Evolutionary conservation across 352 stramenopile genomes (phyloP).

Genomic region (Pythium rhizo-oryzae): DNA sequence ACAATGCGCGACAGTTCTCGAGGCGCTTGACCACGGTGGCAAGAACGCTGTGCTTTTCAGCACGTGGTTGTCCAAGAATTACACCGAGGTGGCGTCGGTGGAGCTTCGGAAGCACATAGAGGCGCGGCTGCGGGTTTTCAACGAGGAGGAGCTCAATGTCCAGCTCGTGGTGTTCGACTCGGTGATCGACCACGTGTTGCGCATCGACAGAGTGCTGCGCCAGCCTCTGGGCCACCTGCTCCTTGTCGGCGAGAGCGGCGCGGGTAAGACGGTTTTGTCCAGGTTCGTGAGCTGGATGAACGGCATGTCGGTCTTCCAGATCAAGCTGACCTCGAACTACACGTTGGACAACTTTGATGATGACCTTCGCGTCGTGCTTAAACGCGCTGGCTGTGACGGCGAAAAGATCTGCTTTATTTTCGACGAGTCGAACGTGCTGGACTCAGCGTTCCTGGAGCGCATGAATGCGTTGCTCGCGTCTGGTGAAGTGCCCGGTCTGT

Average conservation of each 20-base stretch:
- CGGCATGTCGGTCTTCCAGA: constrained; percentile 99
- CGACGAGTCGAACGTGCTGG: constrained; percentile 99
- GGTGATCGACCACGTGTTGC: constrained; percentile 98
- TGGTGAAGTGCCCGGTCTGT: constrained; percentile 99
- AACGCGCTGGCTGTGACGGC: constrained; percentile 96
- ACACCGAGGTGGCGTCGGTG: constrained; percentile 91
- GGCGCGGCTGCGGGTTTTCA: constrained; percentile 98
- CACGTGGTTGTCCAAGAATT: constrained; percentile 98
- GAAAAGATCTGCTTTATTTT: constrained; percentile 99
- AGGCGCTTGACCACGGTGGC: constrained; percentile 69
- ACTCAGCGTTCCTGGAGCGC: constrained; percentile 98
- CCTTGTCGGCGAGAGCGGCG: constrained; percentile 98
- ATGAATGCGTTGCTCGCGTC: constrained; percentile 99
- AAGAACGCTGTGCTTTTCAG: constrained; percentile 97
- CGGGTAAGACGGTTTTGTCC: constrained; percentile 99
- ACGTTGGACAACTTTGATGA: constrained; percentile 99
- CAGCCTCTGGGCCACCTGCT: constrained; percentile 99
- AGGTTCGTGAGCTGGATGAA: constrained; percentile 99
- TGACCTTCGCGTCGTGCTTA: constrained; percentile 97
- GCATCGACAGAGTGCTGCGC: constrained; percentile 97
- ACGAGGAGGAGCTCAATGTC: constrained; percentile 99
- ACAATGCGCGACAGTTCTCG: constrained; percentile 71
- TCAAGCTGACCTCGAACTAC: constrained; percentile 99
- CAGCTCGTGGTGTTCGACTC: constrained; percentile 99
- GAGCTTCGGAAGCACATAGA: constrained; percentile 97